Percentiles rank a stretch among this genome's conserved stretches.
Evolutionary conservation across 257 asterid genomes (phyloP).

Genomic region (Solanum etuberosum): DNA sequence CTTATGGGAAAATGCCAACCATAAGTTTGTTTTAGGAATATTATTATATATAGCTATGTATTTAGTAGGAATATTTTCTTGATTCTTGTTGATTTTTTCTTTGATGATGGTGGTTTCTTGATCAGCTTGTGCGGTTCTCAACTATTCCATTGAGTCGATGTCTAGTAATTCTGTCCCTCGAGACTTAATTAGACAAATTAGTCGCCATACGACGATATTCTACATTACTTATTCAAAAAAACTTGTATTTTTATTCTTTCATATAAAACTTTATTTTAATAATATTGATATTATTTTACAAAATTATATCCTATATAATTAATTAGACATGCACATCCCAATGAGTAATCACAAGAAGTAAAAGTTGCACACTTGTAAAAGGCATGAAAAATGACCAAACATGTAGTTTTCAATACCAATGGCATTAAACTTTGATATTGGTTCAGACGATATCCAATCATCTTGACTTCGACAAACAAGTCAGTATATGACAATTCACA

Average conservation of each 20-base stretch:
- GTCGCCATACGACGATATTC: background rate
- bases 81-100: background rate
- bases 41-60: background rate
- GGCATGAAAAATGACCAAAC: background rate
- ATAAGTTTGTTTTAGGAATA: background rate
- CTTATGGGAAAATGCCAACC: background rate
- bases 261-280: too few species aligned
- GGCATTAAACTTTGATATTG: background rate
- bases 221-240: background rate
- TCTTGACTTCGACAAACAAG: background rate
- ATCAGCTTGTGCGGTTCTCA: background rate
- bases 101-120: background rate
- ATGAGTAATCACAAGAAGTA: background rate
- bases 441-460: background rate
- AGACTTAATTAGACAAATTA: background rate
- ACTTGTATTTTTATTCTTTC: background rate
- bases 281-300: background rate
- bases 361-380: background rate
- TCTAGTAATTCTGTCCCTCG: background rate
- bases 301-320: background rate
- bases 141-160: background rate
- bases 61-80: background rate
- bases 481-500: background rate
- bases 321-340: too few species aligned
- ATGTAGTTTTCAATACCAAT: background rate